Evolutionary conservation across 2,329 filamentous ascomycete genomes (phyloP), one percentile per base, ranked within the genome.

Genomic region (Aquanectria penicillioides): DNA sequence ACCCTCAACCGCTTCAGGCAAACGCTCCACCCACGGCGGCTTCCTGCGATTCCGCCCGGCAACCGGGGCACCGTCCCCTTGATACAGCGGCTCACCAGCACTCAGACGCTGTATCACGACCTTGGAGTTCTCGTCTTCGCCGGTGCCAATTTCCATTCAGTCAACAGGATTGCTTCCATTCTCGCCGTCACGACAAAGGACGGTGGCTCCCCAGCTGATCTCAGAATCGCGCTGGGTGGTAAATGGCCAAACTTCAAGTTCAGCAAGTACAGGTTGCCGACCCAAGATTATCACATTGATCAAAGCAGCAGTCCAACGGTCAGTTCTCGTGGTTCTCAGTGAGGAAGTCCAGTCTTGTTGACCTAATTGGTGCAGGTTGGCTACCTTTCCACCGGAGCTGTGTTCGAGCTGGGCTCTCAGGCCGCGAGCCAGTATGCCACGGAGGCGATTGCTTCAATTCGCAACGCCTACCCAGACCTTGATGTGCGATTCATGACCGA

Each of bases 101-200:
- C 31, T 9, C 52, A 52, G 17, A 62, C 64, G 25, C 13, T 75
- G 4, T 75, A 75, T 46, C 63, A 73, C 17, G 74, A 76, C 41
- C 63, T 75, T 1, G 74, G 74, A 3, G 67, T 74, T 3, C 34
- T 76, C 15, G 67, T 70, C 11, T 76, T 67, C 48, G 68, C 68
- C 5, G 74, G 74, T 1, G 64, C 69, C 6, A 57, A 56, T 7
- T 47, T 56, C 2, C 3, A 8, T 12, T 68, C 75, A 53, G 62
- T 67, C 1, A 4, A 17, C 10, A 20, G 46, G 6, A 69, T 76
- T 5, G 69, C 62, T 6, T 37, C 60, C 9, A 31, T 75, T 0
- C 38, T 76, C 9, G 12, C 46, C 23, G 29, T 63, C 0, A 38
- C 65, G 6, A 28, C 33, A 53, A 4, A 36, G 20, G 29, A 23